Base-by-base conservation (phyloP, 2,329 filamentous ascomycete genomes). In the Myriosclerotinia scirpicola region DNA sequence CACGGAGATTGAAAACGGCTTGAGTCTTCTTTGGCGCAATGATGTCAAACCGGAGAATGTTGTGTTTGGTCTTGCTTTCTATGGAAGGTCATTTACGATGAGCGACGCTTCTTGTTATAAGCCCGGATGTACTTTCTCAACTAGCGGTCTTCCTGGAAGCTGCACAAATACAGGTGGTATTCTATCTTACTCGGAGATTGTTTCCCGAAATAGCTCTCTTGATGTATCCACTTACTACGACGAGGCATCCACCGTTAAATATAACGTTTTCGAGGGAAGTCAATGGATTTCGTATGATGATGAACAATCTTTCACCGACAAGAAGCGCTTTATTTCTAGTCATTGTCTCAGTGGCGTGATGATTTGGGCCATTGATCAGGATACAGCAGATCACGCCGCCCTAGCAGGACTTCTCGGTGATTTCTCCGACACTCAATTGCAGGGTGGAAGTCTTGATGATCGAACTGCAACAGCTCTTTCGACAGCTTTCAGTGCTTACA, bases 21-120 rank as follows among this genome's bases (percentile, higher is more conserved):
- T 81, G 0, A 77, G 82, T 4, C 78, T 84, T 0, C 72, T 84
- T 5, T 84, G 82, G 81, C 75, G 80, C 8, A 78, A 77, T 36
- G 71, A 78, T 30, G 72, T 85, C 1, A 69, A 74, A 0, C 76
- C 83, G 0, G 58, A 68, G 0, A 81, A 82, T 64, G 70, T 85
- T 6, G 74, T 72, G 5, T 65, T 85, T 9, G 83, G 83, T 1
- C 48, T 81, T 4, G 80, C 76, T 5, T 84, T 81, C 67, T 84
- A 84, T 69, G 80, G 81, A 5, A 38, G 69, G 20, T 48, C 26
- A 46, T 76, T 74, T 55, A 71, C 71, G 14, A 58, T 73, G 14
- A 58, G 62, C 12, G 70, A 74, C 53, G 64, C 67, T 14, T 64
- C 54, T 5, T 73, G 70, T 68, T 74, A 67, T 59, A 71, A 42